Base-by-base conservation (phyloP, 805 yeast genomes). In the Millerago galiae region DNA sequence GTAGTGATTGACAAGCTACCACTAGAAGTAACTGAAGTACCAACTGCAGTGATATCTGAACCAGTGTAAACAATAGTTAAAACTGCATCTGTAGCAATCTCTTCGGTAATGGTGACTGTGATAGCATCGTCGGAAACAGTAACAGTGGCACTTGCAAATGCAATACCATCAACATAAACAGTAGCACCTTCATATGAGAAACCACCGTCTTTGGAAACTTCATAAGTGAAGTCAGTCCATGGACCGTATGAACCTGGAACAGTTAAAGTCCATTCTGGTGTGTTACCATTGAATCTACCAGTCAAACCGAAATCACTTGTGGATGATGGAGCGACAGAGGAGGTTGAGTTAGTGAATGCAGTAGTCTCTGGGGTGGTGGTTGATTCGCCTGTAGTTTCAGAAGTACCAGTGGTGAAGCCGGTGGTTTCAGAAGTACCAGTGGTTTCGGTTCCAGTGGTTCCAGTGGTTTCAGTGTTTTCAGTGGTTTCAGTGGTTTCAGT, bases 181-280 rank as follows among this genome's bases (percentile, higher is more conserved):
- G 35, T 34, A 26, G 38, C 42, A 15, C 24, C 35, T 8, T 35
- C 37, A 41, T 43, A 48, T 3, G 15, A 35, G 39, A 45, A 51
- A 8, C 17, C 21, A 33, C 43, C 45, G 17, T 27, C n/a, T 15
- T 32, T 37, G 17, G 39, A 17, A 18, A 38, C 46, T 5, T 34
- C 21, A 18, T 48, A 12, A 11, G 44, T 37, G 21, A 50, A 29
- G 10, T 41, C 38, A 14, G 43, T 37, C 55, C 55, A 50, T 50
- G 55, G 54, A 17, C 50, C 50, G 17, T 46, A 43, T n/a, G 38
- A 29, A 27, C 51, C 53, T 42, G 54, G 54, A 37, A 52, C 31
- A 15, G 37, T 18, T 25, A 49, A 6, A 8, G 36, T 38, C 47
- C 49, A 51, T 27, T 36, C 35, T 40, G 50, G 51, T 16, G 30